These are phyloP conservation scores for Solanum rostratum DNA, from an alignment of 257 asterid genomes.

Conservation along the genomic window DNA sequence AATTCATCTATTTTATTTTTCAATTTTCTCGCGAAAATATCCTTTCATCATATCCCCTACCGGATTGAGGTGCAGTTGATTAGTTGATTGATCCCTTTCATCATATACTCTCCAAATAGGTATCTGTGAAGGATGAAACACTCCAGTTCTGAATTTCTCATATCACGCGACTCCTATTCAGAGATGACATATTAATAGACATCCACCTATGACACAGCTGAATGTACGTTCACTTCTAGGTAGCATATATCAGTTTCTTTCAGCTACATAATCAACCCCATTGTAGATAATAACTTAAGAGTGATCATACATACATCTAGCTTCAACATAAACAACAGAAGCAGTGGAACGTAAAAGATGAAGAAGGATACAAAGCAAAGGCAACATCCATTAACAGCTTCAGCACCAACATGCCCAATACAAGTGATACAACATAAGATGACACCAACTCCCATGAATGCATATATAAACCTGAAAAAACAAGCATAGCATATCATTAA, in stretches of 20 bases:
- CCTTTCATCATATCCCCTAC: not conserved
- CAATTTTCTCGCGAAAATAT: not conserved
- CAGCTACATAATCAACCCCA: not conserved
- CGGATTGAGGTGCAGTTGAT: not conserved
- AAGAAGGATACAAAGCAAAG: constrained; percentile 85
- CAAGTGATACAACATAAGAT: constrained; percentile 43
- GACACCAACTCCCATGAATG: constrained; percentile 61
- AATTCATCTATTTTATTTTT: not conserved
- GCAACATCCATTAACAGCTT: constrained; percentile 76
- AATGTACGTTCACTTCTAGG: not conserved
- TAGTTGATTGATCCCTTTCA: not conserved
- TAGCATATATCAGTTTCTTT: not conserved
- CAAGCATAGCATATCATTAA: not conserved
- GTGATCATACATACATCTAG: not conserved
- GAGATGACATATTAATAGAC: not conserved
- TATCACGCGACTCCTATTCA: not conserved
- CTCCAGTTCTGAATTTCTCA: not conserved
- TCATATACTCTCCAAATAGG: not conserved
- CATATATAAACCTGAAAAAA: constrained; percentile 68
- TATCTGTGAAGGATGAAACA: not conserved
- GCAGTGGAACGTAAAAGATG: not conserved
- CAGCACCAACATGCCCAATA: constrained; percentile 76
- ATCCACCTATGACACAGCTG: not conserved
- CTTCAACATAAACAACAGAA: not conserved
- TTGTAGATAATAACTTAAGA: not conserved